Evolutionary conservation across 768 basidiomycete genomes (phyloP), one percentile per base, ranked within the genome.

Genomic region (Mycena floridula): DNA sequence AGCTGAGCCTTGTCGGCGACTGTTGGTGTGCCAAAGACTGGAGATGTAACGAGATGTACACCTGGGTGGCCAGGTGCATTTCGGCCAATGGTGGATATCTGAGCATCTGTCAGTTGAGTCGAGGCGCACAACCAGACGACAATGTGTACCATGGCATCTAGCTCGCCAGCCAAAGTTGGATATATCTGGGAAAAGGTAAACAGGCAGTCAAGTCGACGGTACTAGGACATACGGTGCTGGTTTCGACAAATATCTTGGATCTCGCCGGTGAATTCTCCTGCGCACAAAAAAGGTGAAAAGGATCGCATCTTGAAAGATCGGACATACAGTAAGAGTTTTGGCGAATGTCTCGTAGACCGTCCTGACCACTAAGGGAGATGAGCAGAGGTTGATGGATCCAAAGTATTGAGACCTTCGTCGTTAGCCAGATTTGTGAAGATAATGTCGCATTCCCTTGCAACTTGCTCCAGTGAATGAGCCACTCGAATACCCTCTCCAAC

Each of bases 161-260:
- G 18, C 25, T 43, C 53, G 68, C 73, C 76, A 49, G 76, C 69
- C 15, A 81, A 58, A 16, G 69, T 52, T 22, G 80, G 80, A 47
- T 79, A 79, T 37, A 80, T 73, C 77, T 81, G 51, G 16, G 18
- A 36, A 24, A 30, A 44, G 42, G 57, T 45, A 53, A 45, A 36
- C 40, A 26, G 45, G 37, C 21, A 23, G 30, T 23, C 12, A 36
- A 24, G 24, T 18, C 25, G 22, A 22, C 30, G 11, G 24, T 11
- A 45, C 43, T 15, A 2, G 43, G n/a, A 65, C 80, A 45, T 44
- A 89, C 87, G 3, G 90, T 94, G 63, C 81, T 82, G 11, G 85
- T 89, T 53, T 94, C 90, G 25, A 91, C 82, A 50, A 93, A 90
- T 37, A 89, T 85, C 59, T 82, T 91, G 51, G 69, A 61, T 56